Conservation (phyloP, 23 red algal species). For the Gracilaria domingensis region DNA sequence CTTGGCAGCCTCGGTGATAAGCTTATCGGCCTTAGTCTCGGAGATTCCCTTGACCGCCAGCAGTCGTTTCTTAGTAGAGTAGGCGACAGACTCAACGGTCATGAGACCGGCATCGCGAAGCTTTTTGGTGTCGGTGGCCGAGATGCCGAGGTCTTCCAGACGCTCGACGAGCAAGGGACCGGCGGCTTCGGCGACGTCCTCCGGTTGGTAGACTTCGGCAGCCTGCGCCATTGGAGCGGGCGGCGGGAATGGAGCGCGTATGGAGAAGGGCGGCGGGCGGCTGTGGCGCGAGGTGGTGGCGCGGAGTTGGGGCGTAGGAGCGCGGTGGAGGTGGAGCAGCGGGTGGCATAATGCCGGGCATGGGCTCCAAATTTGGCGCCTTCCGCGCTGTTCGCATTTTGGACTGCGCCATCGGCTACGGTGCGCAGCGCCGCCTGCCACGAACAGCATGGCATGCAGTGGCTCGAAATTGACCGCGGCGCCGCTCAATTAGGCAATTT, state of each 20-base stretch:
- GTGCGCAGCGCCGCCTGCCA: no score
- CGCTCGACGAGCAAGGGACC: constrained; percentile 81
- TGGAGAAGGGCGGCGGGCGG: no score
- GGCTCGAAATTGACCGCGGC: no score
- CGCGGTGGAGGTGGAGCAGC: not conserved
- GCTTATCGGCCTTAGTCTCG: constrained; percentile 98
- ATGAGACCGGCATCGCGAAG: constrained; percentile 92
- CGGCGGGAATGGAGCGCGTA: not conserved
- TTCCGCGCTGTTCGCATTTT: constrained; percentile 33
- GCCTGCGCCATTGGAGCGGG: constrained; percentile 50
- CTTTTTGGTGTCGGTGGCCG: constrained; percentile 97
- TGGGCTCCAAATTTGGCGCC: constrained; percentile 4
- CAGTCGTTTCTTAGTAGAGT: constrained; percentile 90
- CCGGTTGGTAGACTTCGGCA: constrained; percentile 59
- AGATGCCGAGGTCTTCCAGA: constrained; percentile 86
- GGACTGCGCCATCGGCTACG: not conserved
- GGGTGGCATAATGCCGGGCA: no score
- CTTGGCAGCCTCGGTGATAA: constrained; percentile 87
- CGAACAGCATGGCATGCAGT: constrained; percentile 7
- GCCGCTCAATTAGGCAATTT: not conserved
- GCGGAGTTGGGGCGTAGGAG: not conserved
- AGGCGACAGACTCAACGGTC: constrained; percentile 96
- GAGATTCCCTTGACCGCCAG: constrained; percentile 90
- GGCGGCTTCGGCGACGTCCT: constrained; percentile 62
- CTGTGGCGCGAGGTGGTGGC: no score